Evolutionary conservation across 306 rosid genomes (phyloP).

Genomic region (Dalbergia oliveri): DNA sequence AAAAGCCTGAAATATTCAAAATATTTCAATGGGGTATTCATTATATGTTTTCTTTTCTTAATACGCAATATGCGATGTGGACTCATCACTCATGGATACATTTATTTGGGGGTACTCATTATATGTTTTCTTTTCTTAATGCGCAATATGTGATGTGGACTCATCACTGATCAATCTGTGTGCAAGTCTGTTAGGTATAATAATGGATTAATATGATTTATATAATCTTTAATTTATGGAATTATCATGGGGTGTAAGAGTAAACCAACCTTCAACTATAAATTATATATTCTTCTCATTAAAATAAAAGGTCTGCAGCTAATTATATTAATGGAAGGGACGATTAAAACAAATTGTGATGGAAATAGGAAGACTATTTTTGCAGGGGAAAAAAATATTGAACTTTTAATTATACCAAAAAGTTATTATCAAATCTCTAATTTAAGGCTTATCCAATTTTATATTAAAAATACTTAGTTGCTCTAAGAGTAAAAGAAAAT

Average conservation of each 20-base stretch:
- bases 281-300: background rate
- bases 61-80: conserved; percentile 31
- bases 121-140: conserved; percentile 40
- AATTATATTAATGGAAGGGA: background rate
- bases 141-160: conserved; percentile 28
- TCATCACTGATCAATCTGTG: conserved; percentile 5
- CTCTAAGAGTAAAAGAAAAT: background rate
- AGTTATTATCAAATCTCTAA: background rate
- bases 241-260: background rate
- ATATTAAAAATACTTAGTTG: background rate
- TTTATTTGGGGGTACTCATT: conserved; percentile 29
- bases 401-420: background rate
- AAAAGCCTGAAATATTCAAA: background rate
- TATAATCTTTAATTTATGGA: background rate
- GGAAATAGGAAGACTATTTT: background rate
- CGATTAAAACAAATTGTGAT: background rate
- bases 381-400: too few relatives aligned
- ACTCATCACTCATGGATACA: background rate
- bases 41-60: conserved; percentile 42
- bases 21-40: conserved; percentile 34
- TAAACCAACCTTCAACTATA: too few relatives aligned
- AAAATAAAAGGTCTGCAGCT: background rate
- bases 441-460: background rate
- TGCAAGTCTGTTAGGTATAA: conserved; percentile 1
- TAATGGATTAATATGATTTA: conserved; percentile 31